Conservation (phyloP, 2,329 filamentous ascomycete species). For the Myriosclerotinia scirpicola region DNA sequence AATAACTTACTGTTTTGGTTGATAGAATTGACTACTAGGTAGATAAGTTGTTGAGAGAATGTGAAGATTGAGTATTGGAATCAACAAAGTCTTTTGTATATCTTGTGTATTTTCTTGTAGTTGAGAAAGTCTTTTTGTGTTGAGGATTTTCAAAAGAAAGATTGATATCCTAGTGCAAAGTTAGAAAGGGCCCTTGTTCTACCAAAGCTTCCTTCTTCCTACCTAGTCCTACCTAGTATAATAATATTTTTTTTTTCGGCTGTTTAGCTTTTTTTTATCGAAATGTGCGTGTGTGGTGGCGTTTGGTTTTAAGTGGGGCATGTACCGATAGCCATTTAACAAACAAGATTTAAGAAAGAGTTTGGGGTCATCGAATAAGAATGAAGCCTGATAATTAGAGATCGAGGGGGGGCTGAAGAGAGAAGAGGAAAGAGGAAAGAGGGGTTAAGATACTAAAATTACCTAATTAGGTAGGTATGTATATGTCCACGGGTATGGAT, state of each 20-base stretch:
- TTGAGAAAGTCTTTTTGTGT: slow-evolving; percentile 4
- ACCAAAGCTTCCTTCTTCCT: slow-evolving; percentile 15
- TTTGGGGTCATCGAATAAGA: not conserved
- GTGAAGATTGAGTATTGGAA: not conserved
- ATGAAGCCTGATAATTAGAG: not conserved
- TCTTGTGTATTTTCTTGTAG: not conserved
- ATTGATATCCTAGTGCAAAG: slow-evolving; percentile 2
- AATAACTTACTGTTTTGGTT: slow-evolving; percentile 10
- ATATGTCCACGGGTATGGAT: no score
- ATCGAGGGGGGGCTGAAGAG: slow-evolving; percentile 3
- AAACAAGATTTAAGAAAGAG: not conserved
- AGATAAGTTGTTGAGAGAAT: not conserved
- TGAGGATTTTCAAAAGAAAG: not conserved
- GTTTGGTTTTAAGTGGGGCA: not conserved
- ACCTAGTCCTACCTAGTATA: not conserved
- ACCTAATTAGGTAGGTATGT: not conserved
- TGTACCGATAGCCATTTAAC: not conserved
- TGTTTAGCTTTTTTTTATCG: not conserved
- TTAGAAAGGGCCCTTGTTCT: slow-evolving; percentile 4
- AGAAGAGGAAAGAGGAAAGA: not conserved
- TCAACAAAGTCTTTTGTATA: not conserved
- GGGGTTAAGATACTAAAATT: not conserved
- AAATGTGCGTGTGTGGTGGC: slow-evolving; percentile 11
- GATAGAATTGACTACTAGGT: not conserved
- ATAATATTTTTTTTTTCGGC: slow-evolving; percentile 4